phyloP scores from a whole-genome alignment of 2,329 filamentous ascomycete species.

The Gaeumannomyces tritici region DNA sequence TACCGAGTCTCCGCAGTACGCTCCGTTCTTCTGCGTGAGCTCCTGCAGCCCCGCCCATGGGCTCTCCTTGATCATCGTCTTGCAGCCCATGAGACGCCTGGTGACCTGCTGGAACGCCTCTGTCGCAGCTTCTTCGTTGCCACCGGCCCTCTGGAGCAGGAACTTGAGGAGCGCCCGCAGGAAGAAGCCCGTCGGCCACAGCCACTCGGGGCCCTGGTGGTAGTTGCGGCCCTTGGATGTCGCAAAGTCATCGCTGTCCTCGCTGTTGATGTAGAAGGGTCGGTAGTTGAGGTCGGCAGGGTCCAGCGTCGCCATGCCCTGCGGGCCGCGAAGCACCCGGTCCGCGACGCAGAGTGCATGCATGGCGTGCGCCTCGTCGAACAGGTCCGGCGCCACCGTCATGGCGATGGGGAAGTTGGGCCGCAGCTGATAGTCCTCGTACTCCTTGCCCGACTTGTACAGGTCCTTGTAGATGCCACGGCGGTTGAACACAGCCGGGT shows the following conservation, averaged over 20 bases:
- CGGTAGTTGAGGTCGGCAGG: constrained; percentile 88
- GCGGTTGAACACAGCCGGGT: constrained; percentile 71
- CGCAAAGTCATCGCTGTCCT: constrained; percentile 83
- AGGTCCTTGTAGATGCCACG: constrained; percentile 97
- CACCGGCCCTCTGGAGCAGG: constrained; percentile 59
- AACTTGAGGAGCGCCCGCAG: constrained; percentile 85
- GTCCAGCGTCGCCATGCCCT: constrained; percentile 92
- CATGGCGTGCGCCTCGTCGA: constrained; percentile 69
- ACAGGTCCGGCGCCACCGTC: constrained; percentile 84
- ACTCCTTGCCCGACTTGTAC: constrained; percentile 88
- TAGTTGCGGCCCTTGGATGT: constrained; percentile 95
- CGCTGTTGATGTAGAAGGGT: constrained; percentile 89
- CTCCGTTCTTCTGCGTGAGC: constrained; percentile 83
- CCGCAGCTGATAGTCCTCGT: constrained; percentile 94
- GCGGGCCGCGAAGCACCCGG: constrained; percentile 69
- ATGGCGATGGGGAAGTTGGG: constrained; percentile 94
- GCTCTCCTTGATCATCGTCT: constrained; percentile 69
- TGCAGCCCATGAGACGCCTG: constrained; percentile 69
- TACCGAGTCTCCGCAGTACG: constrained; percentile 79
- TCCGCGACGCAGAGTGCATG: constrained; percentile 74
- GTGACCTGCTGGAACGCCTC: constrained; percentile 96
- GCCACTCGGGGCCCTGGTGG: constrained; percentile 95
- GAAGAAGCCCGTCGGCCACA: constrained; percentile 97
- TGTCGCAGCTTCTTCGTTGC: constrained; percentile 54
- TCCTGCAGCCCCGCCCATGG: constrained; percentile 89